Evolutionary conservation across 768 basidiomycete genomes (phyloP).

Genomic region (Cyclocybe aegerita): DNA sequence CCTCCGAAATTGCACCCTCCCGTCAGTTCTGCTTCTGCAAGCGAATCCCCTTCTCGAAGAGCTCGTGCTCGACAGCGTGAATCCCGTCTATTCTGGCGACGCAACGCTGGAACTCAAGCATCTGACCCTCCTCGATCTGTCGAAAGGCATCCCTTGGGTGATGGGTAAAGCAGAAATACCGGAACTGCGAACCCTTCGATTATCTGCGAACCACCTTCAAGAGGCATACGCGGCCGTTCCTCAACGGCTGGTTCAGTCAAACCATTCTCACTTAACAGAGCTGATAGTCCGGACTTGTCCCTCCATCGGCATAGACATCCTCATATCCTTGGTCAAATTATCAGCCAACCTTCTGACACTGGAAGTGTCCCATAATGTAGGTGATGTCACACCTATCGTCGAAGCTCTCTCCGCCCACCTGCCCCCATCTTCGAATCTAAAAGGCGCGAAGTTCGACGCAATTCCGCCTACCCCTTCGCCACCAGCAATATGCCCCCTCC

Average conservation of each 20-base stretch:
- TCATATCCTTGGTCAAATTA: conserved; percentile 30
- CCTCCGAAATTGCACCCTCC: too few relatives aligned
- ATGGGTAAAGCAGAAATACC: conserved; percentile 8
- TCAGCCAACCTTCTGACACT: conserved; percentile 39
- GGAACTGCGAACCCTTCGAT: conserved; percentile 11
- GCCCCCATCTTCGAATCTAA: not conserved
- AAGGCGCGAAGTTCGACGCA: not conserved
- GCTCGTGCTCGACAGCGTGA: conserved; percentile 20
- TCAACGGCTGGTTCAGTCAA: conserved; percentile 8
- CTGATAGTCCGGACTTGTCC: conserved; percentile 35
- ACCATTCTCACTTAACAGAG: conserved; percentile 33
- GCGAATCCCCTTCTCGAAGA: conserved; percentile 19
- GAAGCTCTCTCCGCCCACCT: conserved; percentile 35
- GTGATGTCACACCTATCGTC: conserved; percentile 36
- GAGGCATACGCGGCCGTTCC: not conserved
- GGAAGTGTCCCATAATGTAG: conserved; percentile 33
- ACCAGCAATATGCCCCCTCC: conserved; percentile 40
- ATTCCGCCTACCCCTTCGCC: not conserved
- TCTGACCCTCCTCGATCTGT: conserved; percentile 36
- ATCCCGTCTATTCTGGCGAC: not conserved
- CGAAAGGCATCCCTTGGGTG: conserved; percentile 6
- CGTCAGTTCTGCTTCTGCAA: too few relatives aligned
- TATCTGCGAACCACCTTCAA: not conserved
- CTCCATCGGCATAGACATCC: conserved; percentile 20
- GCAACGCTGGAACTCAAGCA: conserved; percentile 23